These are phyloP conservation scores for Inga laurina DNA, from an alignment of 306 rosid species.

Conservation along the genomic window DNA sequence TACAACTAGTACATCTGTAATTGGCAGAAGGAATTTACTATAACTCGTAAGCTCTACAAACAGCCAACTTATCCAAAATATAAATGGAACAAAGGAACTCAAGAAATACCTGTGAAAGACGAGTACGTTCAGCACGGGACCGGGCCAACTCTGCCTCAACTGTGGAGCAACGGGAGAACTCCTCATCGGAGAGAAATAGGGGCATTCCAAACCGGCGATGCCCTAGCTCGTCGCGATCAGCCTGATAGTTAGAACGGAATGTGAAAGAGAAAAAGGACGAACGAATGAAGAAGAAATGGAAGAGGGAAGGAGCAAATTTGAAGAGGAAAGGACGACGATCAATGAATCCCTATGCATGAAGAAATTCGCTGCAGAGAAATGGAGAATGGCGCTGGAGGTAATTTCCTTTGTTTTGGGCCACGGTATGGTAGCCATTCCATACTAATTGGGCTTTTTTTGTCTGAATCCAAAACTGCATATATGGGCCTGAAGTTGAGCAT, in stretches of 20 bases:
- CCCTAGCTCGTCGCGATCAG: slow-evolving; percentile 33
- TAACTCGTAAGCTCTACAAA: slow-evolving; percentile 3
- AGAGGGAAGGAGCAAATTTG: slow-evolving; percentile 39
- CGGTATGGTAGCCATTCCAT: too few species aligned
- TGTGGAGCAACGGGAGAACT: slow-evolving; percentile 62
- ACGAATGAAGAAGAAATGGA: slow-evolving; percentile 20
- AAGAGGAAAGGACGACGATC: slow-evolving; percentile 20
- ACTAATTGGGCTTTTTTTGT: too few species aligned
- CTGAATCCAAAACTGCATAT: background rate
- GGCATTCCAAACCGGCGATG: slow-evolving; percentile 39
- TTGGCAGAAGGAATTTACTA: background rate
- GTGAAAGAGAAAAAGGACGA: background rate
- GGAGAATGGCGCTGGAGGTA: background rate
- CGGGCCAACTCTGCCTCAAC: slow-evolving; percentile 74
- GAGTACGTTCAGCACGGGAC: slow-evolving; percentile 63
- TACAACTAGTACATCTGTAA: background rate
- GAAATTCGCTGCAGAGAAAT: background rate
- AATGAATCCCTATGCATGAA: background rate
- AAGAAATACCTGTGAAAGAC: slow-evolving; percentile 65
- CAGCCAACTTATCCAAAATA: background rate
- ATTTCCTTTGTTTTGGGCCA: background rate
- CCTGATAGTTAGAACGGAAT: background rate
- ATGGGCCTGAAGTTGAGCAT: background rate
- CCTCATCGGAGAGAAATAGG: slow-evolving; percentile 84
- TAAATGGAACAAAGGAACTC: slow-evolving; percentile 6